Percentiles rank a stretch among this genome's conserved stretches.
Conservation (phyloP, 371 early-diverging fungal species). For the Mucor sp. region DNA sequence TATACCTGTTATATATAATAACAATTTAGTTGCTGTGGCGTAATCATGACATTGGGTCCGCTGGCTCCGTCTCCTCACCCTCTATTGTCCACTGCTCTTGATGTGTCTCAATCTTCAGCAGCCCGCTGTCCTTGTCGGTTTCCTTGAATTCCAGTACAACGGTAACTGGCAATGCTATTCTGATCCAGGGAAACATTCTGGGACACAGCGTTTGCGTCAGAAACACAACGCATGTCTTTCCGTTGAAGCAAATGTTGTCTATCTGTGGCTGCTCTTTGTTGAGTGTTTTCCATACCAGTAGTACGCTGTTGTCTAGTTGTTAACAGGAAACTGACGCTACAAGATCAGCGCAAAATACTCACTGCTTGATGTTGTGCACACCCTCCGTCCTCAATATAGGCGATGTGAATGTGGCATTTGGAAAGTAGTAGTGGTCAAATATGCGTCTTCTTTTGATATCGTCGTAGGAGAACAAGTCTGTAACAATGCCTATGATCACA, state of each 20-base stretch:
- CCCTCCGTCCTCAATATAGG: constrained; percentile 56
- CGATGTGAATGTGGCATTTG: constrained; percentile 41
- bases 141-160: constrained; percentile 46
- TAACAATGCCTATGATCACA: constrained; percentile 29
- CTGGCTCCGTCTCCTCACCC: constrained; percentile 18
- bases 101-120: constrained; percentile 47
- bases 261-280: constrained; percentile 52
- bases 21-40: background rate
- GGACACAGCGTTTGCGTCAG: constrained; percentile 51
- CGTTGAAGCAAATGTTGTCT: constrained; percentile 51
- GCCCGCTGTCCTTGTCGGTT: constrained; percentile 39
- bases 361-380: constrained; percentile 53
- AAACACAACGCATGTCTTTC: constrained; percentile 37
- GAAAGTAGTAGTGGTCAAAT: constrained; percentile 42
- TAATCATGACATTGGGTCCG: background rate
- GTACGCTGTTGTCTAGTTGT: constrained; percentile 27
- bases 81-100: constrained; percentile 61
- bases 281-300: constrained; percentile 54
- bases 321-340: background rate
- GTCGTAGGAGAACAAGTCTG: constrained; percentile 43
- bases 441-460: constrained; percentile 35
- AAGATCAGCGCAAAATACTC: background rate
- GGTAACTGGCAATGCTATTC: constrained; percentile 52
- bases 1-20: constrained; percentile 41
- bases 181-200: constrained; percentile 46